A percentile compares a stretch with the other conserved stretches of the same genome.
Evolutionary conservation across 305 asterid species (phyloP).

Genomic region (Fraxinus greggii): DNA sequence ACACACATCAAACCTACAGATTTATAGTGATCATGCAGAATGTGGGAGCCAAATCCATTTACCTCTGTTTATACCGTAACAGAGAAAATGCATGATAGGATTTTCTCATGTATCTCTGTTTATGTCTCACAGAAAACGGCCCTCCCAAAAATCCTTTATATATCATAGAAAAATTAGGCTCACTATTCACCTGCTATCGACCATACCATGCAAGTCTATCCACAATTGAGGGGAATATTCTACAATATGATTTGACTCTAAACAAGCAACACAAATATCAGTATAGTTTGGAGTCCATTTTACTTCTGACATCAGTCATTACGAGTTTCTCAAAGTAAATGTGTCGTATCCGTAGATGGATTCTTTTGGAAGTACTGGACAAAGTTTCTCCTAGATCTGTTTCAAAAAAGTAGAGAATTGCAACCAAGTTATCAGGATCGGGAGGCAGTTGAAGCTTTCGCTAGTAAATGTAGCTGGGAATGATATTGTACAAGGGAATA

Average conservation of each 20-base stretch:
- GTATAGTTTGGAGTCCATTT: background rate
- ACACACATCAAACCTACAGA: background rate
- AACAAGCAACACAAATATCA: background rate
- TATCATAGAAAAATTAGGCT: background rate
- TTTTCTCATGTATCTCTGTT: background rate
- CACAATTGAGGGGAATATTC: background rate
- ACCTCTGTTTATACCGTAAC: background rate
- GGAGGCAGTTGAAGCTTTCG: conserved; percentile 76
- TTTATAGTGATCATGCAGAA: background rate
- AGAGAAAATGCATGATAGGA: background rate
- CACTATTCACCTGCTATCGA: background rate
- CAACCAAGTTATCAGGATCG: conserved; percentile 80
- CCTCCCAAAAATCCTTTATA: background rate
- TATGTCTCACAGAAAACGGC: background rate
- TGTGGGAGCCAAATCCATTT: background rate
- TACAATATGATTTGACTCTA: background rate
- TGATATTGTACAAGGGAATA: conserved; percentile 92
- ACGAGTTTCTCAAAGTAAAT: conserved; percentile 3
- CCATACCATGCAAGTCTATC: background rate
- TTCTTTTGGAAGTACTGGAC: conserved; percentile 77
- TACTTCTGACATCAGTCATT: conserved; percentile 12
- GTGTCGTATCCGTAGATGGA: conserved; percentile 54
- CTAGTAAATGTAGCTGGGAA: conserved; percentile 89
- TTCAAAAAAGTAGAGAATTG: conserved; percentile 89
- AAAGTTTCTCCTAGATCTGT: conserved; percentile 75